Conservation (phyloP, 805 yeast genomes). For the Millerozyma acaciae region DNA sequence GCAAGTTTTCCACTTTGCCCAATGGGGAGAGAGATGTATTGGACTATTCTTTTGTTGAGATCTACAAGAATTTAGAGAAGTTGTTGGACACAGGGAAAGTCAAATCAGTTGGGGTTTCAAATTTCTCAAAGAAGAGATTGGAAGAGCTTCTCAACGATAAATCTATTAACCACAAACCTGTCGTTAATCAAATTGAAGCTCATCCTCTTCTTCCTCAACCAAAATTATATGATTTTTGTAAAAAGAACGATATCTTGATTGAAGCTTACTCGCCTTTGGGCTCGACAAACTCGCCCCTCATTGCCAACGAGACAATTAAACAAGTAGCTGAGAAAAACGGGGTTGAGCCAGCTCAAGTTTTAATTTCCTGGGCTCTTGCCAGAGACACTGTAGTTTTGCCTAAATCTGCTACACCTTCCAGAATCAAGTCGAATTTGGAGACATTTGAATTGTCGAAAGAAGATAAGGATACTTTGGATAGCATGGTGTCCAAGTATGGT, state of each 20-base stretch:
- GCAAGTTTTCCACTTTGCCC: slow-evolving; percentile 31
- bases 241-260: slow-evolving; percentile 22
- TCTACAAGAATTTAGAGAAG: slow-evolving; percentile 55
- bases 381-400: slow-evolving; percentile 51
- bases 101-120: slow-evolving; percentile 74
- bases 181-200: slow-evolving; percentile 69
- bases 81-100: slow-evolving; percentile 51
- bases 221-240: slow-evolving; percentile 58
- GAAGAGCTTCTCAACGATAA: slow-evolving; percentile 46
- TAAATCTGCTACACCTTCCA: slow-evolving; percentile 27
- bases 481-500: slow-evolving; percentile 21
- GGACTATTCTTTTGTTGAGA: slow-evolving; percentile 44
- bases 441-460: slow-evolving; percentile 29
- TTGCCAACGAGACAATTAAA: slow-evolving; percentile 40
- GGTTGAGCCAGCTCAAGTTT: slow-evolving; percentile 46
- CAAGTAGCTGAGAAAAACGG: slow-evolving; percentile 42
- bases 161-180: slow-evolving; percentile 56
- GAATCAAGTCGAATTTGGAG: slow-evolving; percentile 33
- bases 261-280: slow-evolving; percentile 84
- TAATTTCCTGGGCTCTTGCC: slow-evolving; percentile 56
- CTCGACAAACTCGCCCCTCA: slow-evolving; percentile 41
- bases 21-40: slow-evolving; percentile 34
- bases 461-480: slow-evolving; percentile 30
- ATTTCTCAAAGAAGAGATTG: slow-evolving; percentile 48
- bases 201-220: slow-evolving; percentile 42